Evolutionary conservation across 176 grass and related monocot species (phyloP).

Genomic region (Miscanthus lutarioriparius): DNA sequence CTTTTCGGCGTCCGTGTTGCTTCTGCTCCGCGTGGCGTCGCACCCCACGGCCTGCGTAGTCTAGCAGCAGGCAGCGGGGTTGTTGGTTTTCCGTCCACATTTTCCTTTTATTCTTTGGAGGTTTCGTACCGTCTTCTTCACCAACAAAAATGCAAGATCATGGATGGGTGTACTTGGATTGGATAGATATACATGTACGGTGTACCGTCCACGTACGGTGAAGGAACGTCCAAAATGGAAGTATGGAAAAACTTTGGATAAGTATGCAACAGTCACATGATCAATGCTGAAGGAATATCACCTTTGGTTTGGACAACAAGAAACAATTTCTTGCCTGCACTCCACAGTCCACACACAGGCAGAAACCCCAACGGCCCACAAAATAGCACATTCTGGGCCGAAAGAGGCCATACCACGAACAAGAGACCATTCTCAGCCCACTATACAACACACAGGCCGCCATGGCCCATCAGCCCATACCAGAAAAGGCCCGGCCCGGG

Average conservation of each 20-base stretch:
- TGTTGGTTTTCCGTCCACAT: not conserved
- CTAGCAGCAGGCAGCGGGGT: not conserved
- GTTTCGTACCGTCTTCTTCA: not conserved
- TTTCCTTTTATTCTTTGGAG: not conserved
- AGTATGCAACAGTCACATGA: not conserved
- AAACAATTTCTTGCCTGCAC: not conserved
- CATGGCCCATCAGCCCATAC: not conserved
- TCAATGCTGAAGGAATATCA: too few relatives aligned
- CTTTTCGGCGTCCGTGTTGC: not conserved
- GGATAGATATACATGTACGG: not conserved
- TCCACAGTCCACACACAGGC: not conserved
- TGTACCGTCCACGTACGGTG: not conserved
- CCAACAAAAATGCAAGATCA: not conserved
- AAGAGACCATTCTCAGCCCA: not conserved
- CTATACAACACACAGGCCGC: not conserved
- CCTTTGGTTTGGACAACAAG: too few relatives aligned
- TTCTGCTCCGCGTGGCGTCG: slow-evolving; percentile 22
- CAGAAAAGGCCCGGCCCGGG: not conserved
- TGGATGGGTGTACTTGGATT: not conserved
- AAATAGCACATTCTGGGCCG: not conserved
- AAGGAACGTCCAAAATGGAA: not conserved
- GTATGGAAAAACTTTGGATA: not conserved
- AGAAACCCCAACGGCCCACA: too few relatives aligned
- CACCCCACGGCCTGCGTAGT: not conserved
- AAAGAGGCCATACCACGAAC: not conserved